phyloP scores from a whole-genome alignment of 768 basidiomycete species.

The Tulasnella sp. region DNA sequence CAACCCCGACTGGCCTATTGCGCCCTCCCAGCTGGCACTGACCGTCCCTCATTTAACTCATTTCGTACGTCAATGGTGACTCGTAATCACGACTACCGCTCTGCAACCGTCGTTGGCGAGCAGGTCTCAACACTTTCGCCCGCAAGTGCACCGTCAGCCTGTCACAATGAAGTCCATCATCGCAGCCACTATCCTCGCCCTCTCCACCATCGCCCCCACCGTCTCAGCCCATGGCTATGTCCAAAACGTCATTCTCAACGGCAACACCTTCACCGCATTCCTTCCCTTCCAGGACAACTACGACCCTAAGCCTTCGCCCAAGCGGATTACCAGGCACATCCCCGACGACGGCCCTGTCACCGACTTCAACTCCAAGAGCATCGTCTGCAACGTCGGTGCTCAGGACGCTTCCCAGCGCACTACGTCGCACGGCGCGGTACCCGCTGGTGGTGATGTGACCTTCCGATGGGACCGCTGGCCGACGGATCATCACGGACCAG shows the following conservation, averaged over 20 bases:
- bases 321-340: conserved; percentile 20
- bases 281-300: conserved; percentile 14
- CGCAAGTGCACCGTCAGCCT: not conserved
- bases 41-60: not conserved
- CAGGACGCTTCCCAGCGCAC: conserved; percentile 2
- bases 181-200: conserved; percentile 13
- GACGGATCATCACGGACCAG: conserved; percentile 22
- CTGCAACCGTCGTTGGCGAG: not conserved
- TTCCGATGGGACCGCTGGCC: conserved; percentile 19
- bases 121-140: not conserved
- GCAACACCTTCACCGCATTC: conserved; percentile 19
- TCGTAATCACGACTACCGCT: not conserved
- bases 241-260: conserved; percentile 16
- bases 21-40: not conserved
- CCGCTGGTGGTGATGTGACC: conserved; percentile 16
- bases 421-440: conserved; percentile 9
- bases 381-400: conserved; percentile 23
- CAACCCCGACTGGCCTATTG: not conserved
- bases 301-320: conserved; percentile 1
- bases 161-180: conserved; percentile 11
- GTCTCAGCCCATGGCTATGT: conserved; percentile 25
- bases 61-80: not conserved
- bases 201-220: conserved; percentile 10
- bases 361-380: not conserved
- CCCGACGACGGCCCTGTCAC: conserved; percentile 24